Evolutionary conservation across 495 filamentous ascomycete species (phyloP).

Genomic region (Xylaria grammica): DNA sequence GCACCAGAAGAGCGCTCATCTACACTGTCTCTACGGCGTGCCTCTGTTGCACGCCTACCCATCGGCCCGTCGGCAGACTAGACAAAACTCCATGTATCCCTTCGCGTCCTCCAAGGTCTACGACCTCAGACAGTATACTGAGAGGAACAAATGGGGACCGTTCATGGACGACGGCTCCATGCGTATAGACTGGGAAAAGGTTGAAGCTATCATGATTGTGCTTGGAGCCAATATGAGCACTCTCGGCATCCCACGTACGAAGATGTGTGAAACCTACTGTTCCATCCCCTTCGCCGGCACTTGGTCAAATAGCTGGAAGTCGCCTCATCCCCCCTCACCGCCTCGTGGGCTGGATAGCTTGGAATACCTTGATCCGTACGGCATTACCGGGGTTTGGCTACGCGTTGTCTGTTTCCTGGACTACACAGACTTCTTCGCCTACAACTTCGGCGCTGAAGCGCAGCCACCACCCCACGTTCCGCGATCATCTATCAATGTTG

Average conservation of each 20-base stretch:
- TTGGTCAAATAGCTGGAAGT: conserved; percentile 52
- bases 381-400: conserved; percentile 63
- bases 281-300: conserved; percentile 57
- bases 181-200: conserved; percentile 71
- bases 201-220: conserved; percentile 68
- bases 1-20: conserved; percentile 64
- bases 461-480: conserved; percentile 44
- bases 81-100: conserved; percentile 46
- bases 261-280: conserved; percentile 55
- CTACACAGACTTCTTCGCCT: conserved; percentile 65
- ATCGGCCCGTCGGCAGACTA: conserved; percentile 32
- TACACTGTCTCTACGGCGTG: conserved; percentile 66
- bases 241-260: conserved; percentile 48
- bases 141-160: conserved; percentile 63
- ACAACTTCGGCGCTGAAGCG: conserved; percentile 57
- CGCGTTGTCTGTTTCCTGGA: conserved; percentile 53
- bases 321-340: conserved; percentile 1
- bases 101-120: conserved; percentile 67
- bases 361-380: conserved; percentile 62
- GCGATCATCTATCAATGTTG: conserved; percentile 54
- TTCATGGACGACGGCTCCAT: conserved; percentile 58
- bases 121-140: conserved; percentile 66
- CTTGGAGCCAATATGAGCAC: conserved; percentile 58
- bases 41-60: conserved; percentile 41
- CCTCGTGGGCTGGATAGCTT: conserved; percentile 43